Evolutionary conservation across 2,329 filamentous ascomycete genomes (phyloP), one percentile per base, ranked within the genome.

Genomic region (Trichoderma harzianum): DNA sequence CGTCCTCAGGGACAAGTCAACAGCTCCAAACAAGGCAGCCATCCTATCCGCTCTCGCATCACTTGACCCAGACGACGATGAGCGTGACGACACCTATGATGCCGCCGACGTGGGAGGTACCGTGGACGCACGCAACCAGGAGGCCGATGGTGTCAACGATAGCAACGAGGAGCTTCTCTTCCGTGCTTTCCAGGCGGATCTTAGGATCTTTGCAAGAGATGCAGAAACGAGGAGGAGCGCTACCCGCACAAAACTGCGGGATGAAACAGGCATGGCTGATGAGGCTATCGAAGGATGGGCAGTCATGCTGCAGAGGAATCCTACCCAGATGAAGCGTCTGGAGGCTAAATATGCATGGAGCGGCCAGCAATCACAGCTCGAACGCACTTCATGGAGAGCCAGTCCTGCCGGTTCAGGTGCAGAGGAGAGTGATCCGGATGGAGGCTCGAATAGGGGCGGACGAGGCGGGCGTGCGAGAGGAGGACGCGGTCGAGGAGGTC

Each of bases 21-120:
- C 83, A 1, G 89, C 91, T 4, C 89, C 91, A 2, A 90, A 91
- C 76, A 97, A 97, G 82, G 93, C 94, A 0, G 92, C 94, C 12
- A 97, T 98, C 76, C 84, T 97, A 28, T 93, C 95, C 3, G 95
- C 95, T 0, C 88, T 98, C 3, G 93, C 94, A 18, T 88, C 92
- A 0, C 98, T 98, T 76, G 95, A 98, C 82, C 92, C 91, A 0
- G 95, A 98, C 76, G 96, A 98, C 75, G 96, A 99, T 79, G 96
- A 99, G 83, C 89, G 94, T 43, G 96, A 99, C 80, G 96, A 99
- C 80, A 98, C 95, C 0, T 99, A 99, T 79, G 96, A 99, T 77
- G 90, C 91, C 2, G 93, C 90, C 64, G 96, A 98, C 78, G 94
- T 98, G 2, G 96, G 96, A 43, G 95, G 95, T 26, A 93, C 93